Evolutionary conservation across 768 basidiomycete species (phyloP).

Genomic region (Coprinopsis strossmayeri): DNA sequence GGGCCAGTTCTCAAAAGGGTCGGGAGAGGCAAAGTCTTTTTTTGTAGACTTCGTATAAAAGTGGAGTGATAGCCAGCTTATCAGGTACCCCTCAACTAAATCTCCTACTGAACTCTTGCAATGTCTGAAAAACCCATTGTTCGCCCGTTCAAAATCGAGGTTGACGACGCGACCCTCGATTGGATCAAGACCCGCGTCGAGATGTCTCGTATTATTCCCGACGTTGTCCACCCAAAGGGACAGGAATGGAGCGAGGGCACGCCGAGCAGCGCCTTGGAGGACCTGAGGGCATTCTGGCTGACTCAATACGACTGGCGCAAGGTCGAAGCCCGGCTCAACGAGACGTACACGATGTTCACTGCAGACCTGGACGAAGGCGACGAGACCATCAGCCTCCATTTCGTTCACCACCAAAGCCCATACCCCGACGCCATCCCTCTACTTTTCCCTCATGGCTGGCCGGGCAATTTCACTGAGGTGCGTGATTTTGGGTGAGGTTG

Average conservation of each 20-base stretch:
- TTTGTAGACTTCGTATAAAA: too few relatives aligned
- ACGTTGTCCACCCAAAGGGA: constrained; percentile 35
- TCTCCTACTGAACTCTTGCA: too few relatives aligned
- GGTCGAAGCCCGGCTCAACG: constrained; percentile 41
- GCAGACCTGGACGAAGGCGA: constrained; percentile 38
- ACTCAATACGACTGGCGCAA: constrained; percentile 43
- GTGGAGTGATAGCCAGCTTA: too few relatives aligned
- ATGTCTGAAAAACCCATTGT: constrained; percentile 1
- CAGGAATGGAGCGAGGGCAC: constrained; percentile 43
- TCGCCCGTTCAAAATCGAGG: constrained; percentile 33
- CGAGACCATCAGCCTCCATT: constrained; percentile 44
- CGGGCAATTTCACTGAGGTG: constrained; percentile 31
- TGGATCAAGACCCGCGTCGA: constrained; percentile 36
- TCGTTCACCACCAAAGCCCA: constrained; percentile 41
- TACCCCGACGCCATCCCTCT: constrained; percentile 38
- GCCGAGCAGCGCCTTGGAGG: constrained; percentile 33
- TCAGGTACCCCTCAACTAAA: too few relatives aligned
- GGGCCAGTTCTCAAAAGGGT: too few relatives aligned
- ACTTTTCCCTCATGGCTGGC: constrained; percentile 55
- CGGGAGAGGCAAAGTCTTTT: too few relatives aligned
- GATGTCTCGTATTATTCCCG: constrained; percentile 34
- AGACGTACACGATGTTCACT: constrained; percentile 43
- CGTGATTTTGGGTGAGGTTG: neutral
- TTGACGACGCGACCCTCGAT: constrained; percentile 31
- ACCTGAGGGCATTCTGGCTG: constrained; percentile 40